Evolutionary conservation across 2,329 filamentous ascomycete genomes (phyloP).

Genomic region (Magnaporthiopsis incrustans): DNA sequence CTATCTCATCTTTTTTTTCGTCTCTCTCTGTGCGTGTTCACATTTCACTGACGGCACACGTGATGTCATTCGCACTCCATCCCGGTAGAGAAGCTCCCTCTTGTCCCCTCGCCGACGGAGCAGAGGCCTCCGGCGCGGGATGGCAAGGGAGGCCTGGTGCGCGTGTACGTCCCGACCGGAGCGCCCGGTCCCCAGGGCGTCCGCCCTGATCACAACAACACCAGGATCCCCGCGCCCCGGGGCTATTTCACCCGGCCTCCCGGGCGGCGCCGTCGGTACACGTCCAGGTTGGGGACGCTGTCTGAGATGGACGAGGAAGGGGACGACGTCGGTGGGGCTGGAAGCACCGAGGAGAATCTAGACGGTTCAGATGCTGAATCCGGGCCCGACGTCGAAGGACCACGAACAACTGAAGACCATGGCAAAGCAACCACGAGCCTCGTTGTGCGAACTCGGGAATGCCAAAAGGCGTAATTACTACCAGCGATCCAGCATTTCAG

Average conservation of each 20-base stretch:
- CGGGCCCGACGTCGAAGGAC: not conserved
- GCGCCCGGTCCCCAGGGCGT: too few species aligned
- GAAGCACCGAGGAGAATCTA: not conserved
- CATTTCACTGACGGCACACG: not conserved
- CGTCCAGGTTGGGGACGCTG: not conserved
- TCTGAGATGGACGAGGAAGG: not conserved
- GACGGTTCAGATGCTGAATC: not conserved
- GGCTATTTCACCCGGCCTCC: not conserved
- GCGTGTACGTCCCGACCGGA: not conserved
- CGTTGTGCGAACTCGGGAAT: not conserved
- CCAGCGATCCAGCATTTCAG: too few species aligned
- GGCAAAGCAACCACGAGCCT: not conserved
- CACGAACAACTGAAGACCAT: not conserved
- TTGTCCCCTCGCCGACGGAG: not conserved
- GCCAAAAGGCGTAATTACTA: too few species aligned
- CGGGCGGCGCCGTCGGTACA: not conserved
- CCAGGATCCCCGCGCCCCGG: not conserved
- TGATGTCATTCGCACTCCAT: not conserved
- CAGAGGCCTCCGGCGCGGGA: not conserved
- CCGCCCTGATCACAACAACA: not conserved
- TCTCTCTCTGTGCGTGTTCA: not conserved
- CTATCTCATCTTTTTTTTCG: not conserved
- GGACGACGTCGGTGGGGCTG: not conserved
- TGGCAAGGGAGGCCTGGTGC: not conserved
- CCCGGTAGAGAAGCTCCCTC: not conserved